A percentile compares a stretch with the other conserved stretches of the same genome.
phyloP scores from a whole-genome alignment of 2,329 filamentous ascomycete species.

The Talaromyces verruculosus region DNA sequence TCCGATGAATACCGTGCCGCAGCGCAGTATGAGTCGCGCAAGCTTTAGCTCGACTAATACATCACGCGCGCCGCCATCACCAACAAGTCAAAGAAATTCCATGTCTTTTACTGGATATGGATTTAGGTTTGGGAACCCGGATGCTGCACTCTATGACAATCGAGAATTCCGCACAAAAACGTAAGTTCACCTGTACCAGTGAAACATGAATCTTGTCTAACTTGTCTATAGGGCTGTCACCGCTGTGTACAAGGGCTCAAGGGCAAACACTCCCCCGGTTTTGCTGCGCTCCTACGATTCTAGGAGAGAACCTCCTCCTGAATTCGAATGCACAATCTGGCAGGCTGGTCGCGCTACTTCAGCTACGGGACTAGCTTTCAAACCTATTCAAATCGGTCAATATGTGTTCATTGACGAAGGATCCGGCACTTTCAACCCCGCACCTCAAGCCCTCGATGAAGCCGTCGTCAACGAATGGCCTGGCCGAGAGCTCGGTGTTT shows the following conservation, averaged over 20 bases:
- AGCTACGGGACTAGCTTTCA: slow-evolving; percentile 89
- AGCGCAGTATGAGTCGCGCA: slow-evolving; percentile 72
- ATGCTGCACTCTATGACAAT: slow-evolving; percentile 83
- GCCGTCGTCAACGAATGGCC: slow-evolving; percentile 93
- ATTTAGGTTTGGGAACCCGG: slow-evolving; percentile 71
- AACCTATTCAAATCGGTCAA: slow-evolving; percentile 90
- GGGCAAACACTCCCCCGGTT: slow-evolving; percentile 65
- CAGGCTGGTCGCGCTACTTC: slow-evolving; percentile 93
- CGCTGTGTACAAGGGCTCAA: slow-evolving; percentile 82
- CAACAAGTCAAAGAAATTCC: slow-evolving; percentile 56
- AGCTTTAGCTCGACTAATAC: slow-evolving; percentile 80
- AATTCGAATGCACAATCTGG: slow-evolving; percentile 95
- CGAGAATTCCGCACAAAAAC: slow-evolving; percentile 86
- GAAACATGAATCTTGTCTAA: too few relatives aligned
- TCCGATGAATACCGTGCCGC: slow-evolving; percentile 47
- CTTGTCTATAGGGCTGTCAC: slow-evolving; percentile 59
- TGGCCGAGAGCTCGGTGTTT: slow-evolving; percentile 85
- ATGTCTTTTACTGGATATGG: slow-evolving; percentile 37
- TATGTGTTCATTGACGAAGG: slow-evolving; percentile 94
- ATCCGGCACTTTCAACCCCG: slow-evolving; percentile 84
- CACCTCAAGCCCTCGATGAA: slow-evolving; percentile 82
- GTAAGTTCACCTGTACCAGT: slow-evolving; percentile 48
- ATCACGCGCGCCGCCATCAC: slow-evolving; percentile 58
- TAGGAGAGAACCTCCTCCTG: slow-evolving; percentile 81
- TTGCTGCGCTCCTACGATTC: slow-evolving; percentile 94